Evolutionary conservation across 495 filamentous ascomycete species (phyloP).

Genomic region (Daldinia grandis): DNA sequence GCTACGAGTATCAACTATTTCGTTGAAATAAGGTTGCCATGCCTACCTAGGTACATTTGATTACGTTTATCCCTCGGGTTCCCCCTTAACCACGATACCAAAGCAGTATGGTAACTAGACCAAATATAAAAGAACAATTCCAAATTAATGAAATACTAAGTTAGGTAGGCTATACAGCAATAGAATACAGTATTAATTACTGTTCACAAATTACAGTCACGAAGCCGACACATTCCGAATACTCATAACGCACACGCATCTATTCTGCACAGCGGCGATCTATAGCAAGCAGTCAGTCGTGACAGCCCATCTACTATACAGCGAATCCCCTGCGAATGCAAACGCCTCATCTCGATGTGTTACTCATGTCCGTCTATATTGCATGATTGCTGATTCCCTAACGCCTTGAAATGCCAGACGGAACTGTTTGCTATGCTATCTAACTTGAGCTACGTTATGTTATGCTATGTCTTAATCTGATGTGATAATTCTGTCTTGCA

Average conservation of each 20-base stretch:
- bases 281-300: conserved; percentile 9
- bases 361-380: neutral
- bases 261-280: neutral
- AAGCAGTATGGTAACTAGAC: too few species aligned
- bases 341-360: neutral
- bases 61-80: too few species aligned
- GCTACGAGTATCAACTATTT: neutral
- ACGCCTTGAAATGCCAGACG: conserved; percentile 9
- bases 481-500: neutral
- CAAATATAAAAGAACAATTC: too few species aligned
- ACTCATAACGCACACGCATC: neutral
- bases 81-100: too few species aligned
- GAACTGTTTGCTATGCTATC: neutral
- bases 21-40: too few species aligned
- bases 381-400: neutral
- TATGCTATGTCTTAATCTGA: neutral
- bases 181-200: neutral
- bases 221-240: neutral
- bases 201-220: neutral
- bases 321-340: neutral
- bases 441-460: neutral
- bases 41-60: too few species aligned
- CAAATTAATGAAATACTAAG: too few species aligned
- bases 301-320: conserved; percentile 9
- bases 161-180: neutral